Base-by-base conservation (phyloP, 768 basidiomycete genomes). In the Lactarius psammicola region DNA sequence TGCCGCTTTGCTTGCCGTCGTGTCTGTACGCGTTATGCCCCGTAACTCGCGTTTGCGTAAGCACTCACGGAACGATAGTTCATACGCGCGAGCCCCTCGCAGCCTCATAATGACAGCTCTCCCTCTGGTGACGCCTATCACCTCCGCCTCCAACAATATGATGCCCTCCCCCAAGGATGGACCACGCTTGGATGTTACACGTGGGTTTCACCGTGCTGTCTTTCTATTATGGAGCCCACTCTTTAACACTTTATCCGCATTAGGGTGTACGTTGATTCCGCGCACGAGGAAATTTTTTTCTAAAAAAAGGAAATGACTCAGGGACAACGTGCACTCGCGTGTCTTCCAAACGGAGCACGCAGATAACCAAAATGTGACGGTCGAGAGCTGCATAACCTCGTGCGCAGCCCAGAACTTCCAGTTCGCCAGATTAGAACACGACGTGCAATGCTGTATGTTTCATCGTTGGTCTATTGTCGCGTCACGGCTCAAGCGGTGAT, bases 341-440 rank as follows among this genome's bases (percentile, higher is more conserved):
- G 77, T 86, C 26, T 78, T 90, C 63, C 70, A 75, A 31, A 78
- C 75, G 33, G 78, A 82, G 69, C 64, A 78, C 0, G 73, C 76
- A n/a, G 78, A 82, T 61, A 74, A 71, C 53, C 73, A 67, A 54
- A 66, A 70, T 8, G 77, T 79, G 69, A 94, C 92, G 0, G 81
- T 89, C 53, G 78, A 88, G 70, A 73, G 72, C 11, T 95, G 94
- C 72, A 80, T 93, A 56, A 74, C 76, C 3, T 74, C 79, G 31
- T 95, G 94, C 74, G 71, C 71, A 0, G 71, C 78, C 2, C 77
- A 79, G 65, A 84, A 85, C 65, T 90, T 81, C 75, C 83, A 86
- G 0, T 70, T 91, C 53, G 90, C 90, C 5, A 92, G 85, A 17
- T 77, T 84, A 44, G 92, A 94, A 74, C 94, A 82, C 64, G 74